Base-by-base conservation (phyloP, 495 filamentous ascomycete species). In the Podospora fimiseda region DNA sequence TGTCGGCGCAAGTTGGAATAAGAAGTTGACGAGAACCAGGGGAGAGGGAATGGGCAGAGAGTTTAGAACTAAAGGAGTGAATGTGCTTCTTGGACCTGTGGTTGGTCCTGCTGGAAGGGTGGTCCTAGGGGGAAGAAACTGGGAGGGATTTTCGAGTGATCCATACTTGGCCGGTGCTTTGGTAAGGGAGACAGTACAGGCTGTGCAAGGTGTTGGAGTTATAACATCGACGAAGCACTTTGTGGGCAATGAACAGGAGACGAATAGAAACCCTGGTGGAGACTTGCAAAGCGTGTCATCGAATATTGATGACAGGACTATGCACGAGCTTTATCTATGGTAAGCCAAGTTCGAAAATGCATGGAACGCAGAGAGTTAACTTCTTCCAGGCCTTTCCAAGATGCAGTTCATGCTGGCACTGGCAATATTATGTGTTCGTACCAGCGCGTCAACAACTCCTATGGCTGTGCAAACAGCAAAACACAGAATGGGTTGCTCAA, bases 291-390 rank as follows among this genome's bases (percentile, higher is more conserved):
- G 78, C 1, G 65, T 84, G 11, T 84, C 80, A 8, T 75, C 80
- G 3, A 83, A 84, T 40, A 78, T 86, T 19, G 82, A 85, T 47
- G 83, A 89, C 58, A 72, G 78, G 43, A 86, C 85, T 0, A 69
- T 88, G 57, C 85, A 88, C 59, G 85, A 88, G 63, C 54, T 87
- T 2, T 89, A 88, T 61, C 72, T 87, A 1, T 90, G 83, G 82
- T 72, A 50, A 19, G 67, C 55, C n/a, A 43, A 65, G 74, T 52
- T 63, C 78, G 9, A 72, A 70, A 4, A 78, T 80, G 60, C 2
- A 7, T 5, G 0, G 4, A 22, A 13, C 24, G 15, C 14, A 36
- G 51, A 54, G 38, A 61, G 48, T 23, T 60, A 14, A 48, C n/a
- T 19, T 18, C 11, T n/a, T 1, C 13, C 23, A 74, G 72, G 73